A percentile compares a stretch with the other conserved stretches of the same genome.
Evolutionary conservation across 768 basidiomycete species (phyloP).

Genomic region (Amyloporia xantha): DNA sequence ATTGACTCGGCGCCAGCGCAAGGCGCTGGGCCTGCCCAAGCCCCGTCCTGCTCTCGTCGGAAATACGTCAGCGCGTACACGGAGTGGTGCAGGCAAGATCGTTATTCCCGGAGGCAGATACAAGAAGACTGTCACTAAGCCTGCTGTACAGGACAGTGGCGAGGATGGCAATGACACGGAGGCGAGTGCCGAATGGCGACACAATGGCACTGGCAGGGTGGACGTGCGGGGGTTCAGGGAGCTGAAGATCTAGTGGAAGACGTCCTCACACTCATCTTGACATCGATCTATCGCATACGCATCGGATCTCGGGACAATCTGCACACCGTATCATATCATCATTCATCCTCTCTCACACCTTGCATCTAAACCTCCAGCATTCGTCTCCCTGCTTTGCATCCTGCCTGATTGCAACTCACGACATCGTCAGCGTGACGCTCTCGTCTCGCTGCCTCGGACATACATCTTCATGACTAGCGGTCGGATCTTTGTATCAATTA

Average conservation of each 20-base stretch:
- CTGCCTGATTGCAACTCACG: not conserved
- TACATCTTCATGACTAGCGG: not conserved
- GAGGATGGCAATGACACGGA: conserved; percentile 20
- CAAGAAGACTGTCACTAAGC: conserved; percentile 26
- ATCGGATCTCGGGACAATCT: not conserved
- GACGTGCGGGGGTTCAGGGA: conserved; percentile 77
- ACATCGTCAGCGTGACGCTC: not conserved
- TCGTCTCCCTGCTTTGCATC: not conserved
- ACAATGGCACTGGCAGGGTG: conserved; percentile 64
- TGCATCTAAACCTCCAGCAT: too few species aligned
- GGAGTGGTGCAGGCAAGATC: conserved; percentile 47
- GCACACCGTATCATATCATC: not conserved
- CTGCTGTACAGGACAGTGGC: conserved; percentile 15
- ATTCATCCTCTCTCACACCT: not conserved
- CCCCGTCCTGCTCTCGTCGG: conserved; percentile 29
- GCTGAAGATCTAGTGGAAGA: conserved; percentile 49
- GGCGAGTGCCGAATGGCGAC: conserved; percentile 48
- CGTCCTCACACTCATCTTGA: not conserved
- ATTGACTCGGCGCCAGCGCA: conserved; percentile 63
- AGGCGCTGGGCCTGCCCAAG: conserved; percentile 62
- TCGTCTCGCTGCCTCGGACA: not conserved
- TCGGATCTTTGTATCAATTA: not conserved
- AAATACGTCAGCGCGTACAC: conserved; percentile 13
- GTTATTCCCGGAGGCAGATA: conserved; percentile 56
- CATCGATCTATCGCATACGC: not conserved